Percentiles rank a stretch among this genome's conserved stretches.
Conservation (phyloP, 2,329 filamentous ascomycete genomes). For the Knufia petricola region DNA sequence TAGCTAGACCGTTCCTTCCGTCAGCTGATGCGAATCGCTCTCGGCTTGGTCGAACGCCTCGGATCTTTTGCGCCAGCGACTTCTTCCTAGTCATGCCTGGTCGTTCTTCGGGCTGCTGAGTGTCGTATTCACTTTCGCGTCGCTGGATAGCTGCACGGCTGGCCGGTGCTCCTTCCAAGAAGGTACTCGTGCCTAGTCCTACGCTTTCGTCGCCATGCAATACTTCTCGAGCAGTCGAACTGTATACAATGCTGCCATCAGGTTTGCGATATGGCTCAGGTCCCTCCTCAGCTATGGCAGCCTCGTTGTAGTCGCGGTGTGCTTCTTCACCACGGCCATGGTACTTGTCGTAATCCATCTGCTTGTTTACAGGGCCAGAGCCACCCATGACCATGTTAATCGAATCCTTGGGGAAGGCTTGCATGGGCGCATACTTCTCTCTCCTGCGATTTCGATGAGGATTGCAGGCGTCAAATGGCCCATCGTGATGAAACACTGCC, state of each 20-base stretch:
- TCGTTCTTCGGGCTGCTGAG: constrained; percentile 36
- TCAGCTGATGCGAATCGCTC: constrained; percentile 53
- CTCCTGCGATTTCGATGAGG: constrained; percentile 84
- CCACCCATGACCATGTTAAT: constrained; percentile 88
- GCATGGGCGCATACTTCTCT: constrained; percentile 79
- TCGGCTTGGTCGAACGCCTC: constrained; percentile 55
- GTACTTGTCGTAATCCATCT: constrained; percentile 77
- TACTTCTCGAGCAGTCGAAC: constrained; percentile 58
- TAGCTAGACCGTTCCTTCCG: constrained; percentile 13
- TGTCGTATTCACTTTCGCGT: constrained; percentile 59
- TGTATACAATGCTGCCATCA: constrained; percentile 43
- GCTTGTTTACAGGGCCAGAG: constrained; percentile 69
- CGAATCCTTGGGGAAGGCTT: constrained; percentile 87
- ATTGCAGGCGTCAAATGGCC: constrained; percentile 92
- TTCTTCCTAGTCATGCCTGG: constrained; percentile 76
- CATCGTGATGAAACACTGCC: constrained; percentile 91
- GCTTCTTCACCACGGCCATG: constrained; percentile 80
- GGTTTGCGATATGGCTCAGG: constrained; percentile 29
- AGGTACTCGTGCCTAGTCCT: constrained; percentile 87
- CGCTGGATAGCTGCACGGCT: constrained; percentile 69
- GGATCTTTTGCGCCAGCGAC: constrained; percentile 83
- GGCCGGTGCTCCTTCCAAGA: constrained; percentile 86
- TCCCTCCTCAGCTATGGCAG: constrained; percentile 27
- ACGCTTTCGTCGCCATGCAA: constrained; percentile 76
- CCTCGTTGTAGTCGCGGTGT: constrained; percentile 65